Percentiles rank a stretch among this genome's conserved stretches.
Conservation (phyloP, 495 filamentous ascomycete species). For the Daldinia vernicosa region DNA sequence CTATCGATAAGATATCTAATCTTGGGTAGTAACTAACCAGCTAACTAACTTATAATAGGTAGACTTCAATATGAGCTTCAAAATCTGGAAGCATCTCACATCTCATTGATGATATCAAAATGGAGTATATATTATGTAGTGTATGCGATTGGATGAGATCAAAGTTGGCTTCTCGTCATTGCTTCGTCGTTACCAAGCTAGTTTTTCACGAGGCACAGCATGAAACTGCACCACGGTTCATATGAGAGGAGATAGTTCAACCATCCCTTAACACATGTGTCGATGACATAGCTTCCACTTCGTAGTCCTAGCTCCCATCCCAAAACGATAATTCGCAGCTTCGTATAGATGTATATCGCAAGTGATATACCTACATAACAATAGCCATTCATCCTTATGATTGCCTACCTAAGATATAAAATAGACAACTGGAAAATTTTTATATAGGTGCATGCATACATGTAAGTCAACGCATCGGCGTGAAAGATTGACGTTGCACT, state of each 20-base stretch:
- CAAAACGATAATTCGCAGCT: no score
- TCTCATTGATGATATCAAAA: not conserved
- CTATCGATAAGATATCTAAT: constrained; percentile 26
- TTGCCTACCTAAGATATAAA: not conserved
- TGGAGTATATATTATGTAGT: constrained; percentile 4
- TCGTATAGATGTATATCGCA: no score
- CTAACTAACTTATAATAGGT: not conserved
- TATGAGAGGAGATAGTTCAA: not conserved
- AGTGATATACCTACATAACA: no score
- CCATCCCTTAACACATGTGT: no score
- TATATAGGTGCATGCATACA: not conserved
- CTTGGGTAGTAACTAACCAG: not conserved
- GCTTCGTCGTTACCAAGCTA: not conserved
- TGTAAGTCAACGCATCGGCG: not conserved
- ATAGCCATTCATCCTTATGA: no score
- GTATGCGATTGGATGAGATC: not conserved
- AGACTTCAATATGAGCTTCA: not conserved
- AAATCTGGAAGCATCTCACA: not conserved
- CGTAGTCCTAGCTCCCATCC: no score
- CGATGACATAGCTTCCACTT: no score
- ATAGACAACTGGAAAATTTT: not conserved
- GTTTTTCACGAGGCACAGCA: not conserved
- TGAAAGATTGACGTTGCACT: constrained; percentile 20
- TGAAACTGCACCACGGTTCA: not conserved
- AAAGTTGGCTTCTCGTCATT: not conserved